Evolutionary conservation across 148 eudicot genomes (phyloP), one percentile per base, ranked within the genome.

Genomic region (Fallopia convolvulus): DNA sequence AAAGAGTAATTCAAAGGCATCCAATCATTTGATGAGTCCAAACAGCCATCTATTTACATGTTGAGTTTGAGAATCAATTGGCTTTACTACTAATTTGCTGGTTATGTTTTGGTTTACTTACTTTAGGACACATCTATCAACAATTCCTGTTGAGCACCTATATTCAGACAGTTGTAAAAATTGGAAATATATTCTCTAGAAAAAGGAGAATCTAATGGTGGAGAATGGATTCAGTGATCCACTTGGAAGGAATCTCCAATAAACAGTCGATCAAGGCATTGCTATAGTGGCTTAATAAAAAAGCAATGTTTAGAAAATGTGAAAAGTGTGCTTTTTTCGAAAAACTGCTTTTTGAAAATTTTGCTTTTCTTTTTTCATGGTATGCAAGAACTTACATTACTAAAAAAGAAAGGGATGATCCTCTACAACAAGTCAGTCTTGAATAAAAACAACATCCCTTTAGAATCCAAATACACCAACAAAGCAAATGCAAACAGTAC

Each of bases 191-290:
- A 66, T 39, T 68, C n/a, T 33, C 20, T 9, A 68, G 8, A 68
- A 68, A 39, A 65, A 65, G 71, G 41, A 33, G 36, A 65, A 65
- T 65, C n/a, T 65, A 65, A 4, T 65, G 71, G 7, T 65, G 68
- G 5, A 18, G 23, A 55, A 55, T 13, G 50, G 4, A 55, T 18
- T 55, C 23, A 55, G 23, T 6, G 61, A 55, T 15, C 50, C 15
- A 13, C 15, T 48, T 55, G 60, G 60, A 55, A 55, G 18, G 3
- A 17, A 12, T 50, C 18, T 50, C 55, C 55, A 15, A 50, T 17
- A 55, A n/a, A 55, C 13, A 58, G 12, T 58, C 26, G 30, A 58
- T 58, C 32, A 58, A 26, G 30, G 30, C 30, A 0, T 26, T 26
- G 30, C 30, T 26, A 26, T 26, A 26, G 30, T 26, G 30, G 30